These are phyloP conservation scores for Russula lepida DNA, from an alignment of 768 basidiomycete species.

Conservation along the genomic window DNA sequence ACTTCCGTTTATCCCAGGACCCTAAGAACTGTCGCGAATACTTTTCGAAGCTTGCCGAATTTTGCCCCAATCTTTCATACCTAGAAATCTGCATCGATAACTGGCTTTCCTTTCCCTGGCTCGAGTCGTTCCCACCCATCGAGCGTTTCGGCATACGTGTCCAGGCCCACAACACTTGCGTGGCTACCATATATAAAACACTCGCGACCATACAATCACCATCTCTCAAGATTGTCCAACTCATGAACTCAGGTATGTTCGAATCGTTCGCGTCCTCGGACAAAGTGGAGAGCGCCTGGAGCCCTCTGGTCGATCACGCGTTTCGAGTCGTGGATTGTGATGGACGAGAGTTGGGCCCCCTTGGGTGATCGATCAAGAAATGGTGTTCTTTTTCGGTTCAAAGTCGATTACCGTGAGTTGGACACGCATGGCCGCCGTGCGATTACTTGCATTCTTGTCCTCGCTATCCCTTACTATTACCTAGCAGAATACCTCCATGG, in stretches of 20 bases:
- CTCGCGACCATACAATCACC: conserved; percentile 1
- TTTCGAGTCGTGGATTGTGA: conserved; percentile 8
- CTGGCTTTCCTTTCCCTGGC: conserved; percentile 1
- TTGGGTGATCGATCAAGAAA: background rate
- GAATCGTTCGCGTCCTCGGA: conserved; percentile 4
- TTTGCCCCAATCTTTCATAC: conserved; percentile 6
- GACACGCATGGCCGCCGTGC: background rate
- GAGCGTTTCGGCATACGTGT: background rate
- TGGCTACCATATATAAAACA: background rate
- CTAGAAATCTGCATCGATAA: conserved; percentile 6
- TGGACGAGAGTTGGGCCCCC: conserved; percentile 5
- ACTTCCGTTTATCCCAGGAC: background rate
- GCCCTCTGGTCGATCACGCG: background rate
- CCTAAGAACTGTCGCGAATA: background rate
- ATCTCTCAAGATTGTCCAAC: conserved; percentile 2
- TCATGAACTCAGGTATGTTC: background rate
- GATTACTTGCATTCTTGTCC: background rate
- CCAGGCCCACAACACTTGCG: background rate
- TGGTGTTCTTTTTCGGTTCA: background rate
- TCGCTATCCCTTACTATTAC: background rate
- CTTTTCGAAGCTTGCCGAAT: background rate
- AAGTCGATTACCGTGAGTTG: background rate
- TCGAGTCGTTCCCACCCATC: background rate
- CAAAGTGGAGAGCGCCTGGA: conserved; percentile 11
- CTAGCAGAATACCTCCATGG: background rate